Base-by-base conservation (phyloP, 2,329 filamentous ascomycete species). In the Lasiodiplodia theobromae region DNA sequence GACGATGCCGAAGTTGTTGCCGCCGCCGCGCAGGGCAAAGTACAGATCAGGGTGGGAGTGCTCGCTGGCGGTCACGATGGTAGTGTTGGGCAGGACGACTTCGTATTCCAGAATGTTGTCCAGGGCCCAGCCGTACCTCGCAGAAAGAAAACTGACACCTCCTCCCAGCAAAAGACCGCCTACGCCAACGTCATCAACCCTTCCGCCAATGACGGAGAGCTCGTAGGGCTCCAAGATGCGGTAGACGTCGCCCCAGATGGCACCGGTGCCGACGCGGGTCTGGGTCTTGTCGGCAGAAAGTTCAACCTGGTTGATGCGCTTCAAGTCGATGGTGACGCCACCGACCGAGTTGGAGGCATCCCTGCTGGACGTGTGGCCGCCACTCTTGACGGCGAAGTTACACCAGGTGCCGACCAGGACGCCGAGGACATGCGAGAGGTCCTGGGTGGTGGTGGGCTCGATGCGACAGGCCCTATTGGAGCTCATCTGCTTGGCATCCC, bases 1-100 rank as follows among this genome's bases (percentile, higher is more conserved):
- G 28, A 81, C 78, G 18, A 81, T 74, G n/a, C 77, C 80, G 44
- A 81, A 78, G 68, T 80, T 79, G 66, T 72, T 78, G 4, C 71
- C 73, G 34, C 79, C 79, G 23, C 79, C 80, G 34, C 77, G 77
- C 14, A 81, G 71, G 0, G 78, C 77, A 73, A 76, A 77, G 72
- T 77, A 80, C 2, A 82, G 73, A 57, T 80, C 77, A 40, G 0
- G 37, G 28, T 69, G 37, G 31, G 21, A 28, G 8, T 57, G 6
- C 21, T 52, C 56, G 25, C 25, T 68, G n/a, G 67, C 67, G 28
- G 60, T 64, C 7, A 68, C 47, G 34, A 68, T 40, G 31, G 60
- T 64, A 12, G 60, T 18, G 60, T 64, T 64, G 25, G 60, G 60
- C 31, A 64, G 31, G n/a, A 64, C 60, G 12, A 64, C 18, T 40